phyloP scores from a whole-genome alignment of 2,329 filamentous ascomycete genomes.

The Neofusicoccum sp. region DNA sequence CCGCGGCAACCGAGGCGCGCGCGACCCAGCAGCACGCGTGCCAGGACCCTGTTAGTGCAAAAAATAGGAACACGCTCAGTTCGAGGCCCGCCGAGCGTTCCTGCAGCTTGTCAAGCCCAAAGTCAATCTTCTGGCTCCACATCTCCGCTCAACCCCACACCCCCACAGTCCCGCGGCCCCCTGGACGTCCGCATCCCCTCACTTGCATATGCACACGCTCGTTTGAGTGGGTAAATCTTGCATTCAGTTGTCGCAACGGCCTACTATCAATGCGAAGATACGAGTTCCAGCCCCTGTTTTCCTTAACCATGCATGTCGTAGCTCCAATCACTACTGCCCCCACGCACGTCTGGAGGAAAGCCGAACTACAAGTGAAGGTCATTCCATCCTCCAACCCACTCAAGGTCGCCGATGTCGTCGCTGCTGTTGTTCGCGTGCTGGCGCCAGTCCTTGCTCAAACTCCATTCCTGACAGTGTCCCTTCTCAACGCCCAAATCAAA shows the following conservation, averaged over 20 bases:
- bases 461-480: constrained; percentile 33
- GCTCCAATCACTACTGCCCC: constrained; percentile 12
- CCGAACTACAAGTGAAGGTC: constrained; percentile 60
- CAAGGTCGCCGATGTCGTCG: constrained; percentile 75
- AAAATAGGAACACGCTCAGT: not conserved
- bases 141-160: not conserved
- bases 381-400: constrained; percentile 94
- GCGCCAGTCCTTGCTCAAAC: constrained; percentile 51
- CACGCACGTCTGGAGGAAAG: constrained; percentile 8
- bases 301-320: constrained; percentile 15
- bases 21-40: not conserved
- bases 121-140: not conserved
- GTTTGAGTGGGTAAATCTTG: constrained; percentile 18
- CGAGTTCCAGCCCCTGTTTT: constrained; percentile 15
- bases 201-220: not conserved
- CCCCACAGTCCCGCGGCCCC: not conserved
- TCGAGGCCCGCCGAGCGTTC: not conserved
- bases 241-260: constrained; percentile 19
- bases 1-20: not conserved
- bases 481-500: constrained; percentile 14
- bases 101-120: not conserved
- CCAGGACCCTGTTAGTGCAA: not conserved
- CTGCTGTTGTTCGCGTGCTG: constrained; percentile 42
- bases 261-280: constrained; percentile 19
- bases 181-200: not conserved